These are phyloP conservation scores for Smallanthus sonchifolius DNA, from an alignment of 129 eudicot genomes.

Conservation along the genomic window DNA sequence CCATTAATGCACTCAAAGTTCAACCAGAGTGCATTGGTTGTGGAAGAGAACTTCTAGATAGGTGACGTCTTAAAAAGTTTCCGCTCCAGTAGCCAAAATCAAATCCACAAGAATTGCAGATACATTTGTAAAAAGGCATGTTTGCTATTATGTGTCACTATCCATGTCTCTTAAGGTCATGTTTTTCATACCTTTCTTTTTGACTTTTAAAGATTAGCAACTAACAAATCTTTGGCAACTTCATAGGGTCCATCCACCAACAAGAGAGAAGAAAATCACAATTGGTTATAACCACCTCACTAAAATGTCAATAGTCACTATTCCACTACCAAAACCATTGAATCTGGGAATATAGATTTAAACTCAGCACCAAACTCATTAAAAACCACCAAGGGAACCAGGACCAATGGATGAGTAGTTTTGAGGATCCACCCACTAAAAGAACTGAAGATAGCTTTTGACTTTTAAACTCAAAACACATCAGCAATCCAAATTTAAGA, in stretches of 20 bases:
- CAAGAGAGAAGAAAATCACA: neutral
- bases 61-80: neutral
- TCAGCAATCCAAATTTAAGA: slow-evolving; percentile 13
- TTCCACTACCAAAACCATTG: neutral
- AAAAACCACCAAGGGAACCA: neutral
- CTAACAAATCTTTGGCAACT: neutral
- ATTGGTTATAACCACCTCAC: slow-evolving; percentile 21
- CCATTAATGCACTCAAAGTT: too few relatives aligned
- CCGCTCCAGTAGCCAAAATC: neutral
- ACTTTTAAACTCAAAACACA: slow-evolving; percentile 8
- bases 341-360: neutral
- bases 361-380: neutral
- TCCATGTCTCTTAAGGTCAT: neutral
- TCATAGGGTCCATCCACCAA: neutral
- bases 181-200: neutral
- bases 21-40: too few relatives aligned
- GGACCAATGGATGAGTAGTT: slow-evolving; percentile 17
- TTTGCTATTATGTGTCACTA: neutral
- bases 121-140: neutral
- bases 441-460: neutral
- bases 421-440: slow-evolving; percentile 20
- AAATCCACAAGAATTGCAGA: neutral
- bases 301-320: neutral
- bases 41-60: neutral
- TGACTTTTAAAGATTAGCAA: neutral